These are phyloP conservation scores for Rhizophagus sp. DNA, from an alignment of 192 early-diverging fungal species.

Conservation along the genomic window DNA sequence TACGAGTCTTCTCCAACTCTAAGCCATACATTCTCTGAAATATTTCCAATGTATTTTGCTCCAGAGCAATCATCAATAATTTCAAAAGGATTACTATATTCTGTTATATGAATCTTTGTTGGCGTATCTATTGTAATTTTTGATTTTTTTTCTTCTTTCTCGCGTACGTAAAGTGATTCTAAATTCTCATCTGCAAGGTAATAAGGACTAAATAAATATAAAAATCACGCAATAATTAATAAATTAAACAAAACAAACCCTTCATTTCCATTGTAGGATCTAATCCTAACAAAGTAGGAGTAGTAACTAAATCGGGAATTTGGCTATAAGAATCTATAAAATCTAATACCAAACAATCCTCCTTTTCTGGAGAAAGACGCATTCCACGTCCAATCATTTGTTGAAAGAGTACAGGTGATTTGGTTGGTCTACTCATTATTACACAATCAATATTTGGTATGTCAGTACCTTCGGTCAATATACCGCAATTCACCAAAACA, in stretches of 20 bases:
- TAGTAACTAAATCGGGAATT: constrained; percentile 54
- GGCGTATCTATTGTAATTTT: constrained; percentile 21
- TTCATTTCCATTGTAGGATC: constrained; percentile 54
- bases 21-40: constrained; percentile 49
- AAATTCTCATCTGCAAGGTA: constrained; percentile 31
- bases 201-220: background rate
- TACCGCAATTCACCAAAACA: constrained; percentile 87
- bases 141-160: constrained; percentile 22
- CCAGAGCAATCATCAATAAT: constrained; percentile 44
- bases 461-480: constrained; percentile 76
- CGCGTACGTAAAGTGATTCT: constrained; percentile 20
- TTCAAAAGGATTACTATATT: constrained; percentile 54
- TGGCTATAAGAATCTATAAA: constrained; percentile 75
- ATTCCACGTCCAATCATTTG: constrained; percentile 97
- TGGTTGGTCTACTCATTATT: constrained; percentile 83
- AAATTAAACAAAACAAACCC: constrained; percentile 34
- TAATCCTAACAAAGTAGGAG: constrained; percentile 84
- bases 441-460: constrained; percentile 90
- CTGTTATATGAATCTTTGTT: constrained; percentile 42
- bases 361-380: constrained; percentile 63
- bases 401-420: constrained; percentile 81
- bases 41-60: constrained; percentile 7
- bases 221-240: background rate
- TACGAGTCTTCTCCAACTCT: constrained; percentile 40
- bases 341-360: constrained; percentile 81